Percentiles rank a stretch among this genome's conserved stretches.
Conservation (phyloP, 2,329 filamentous ascomycete genomes). For the Apiospora rasikravindrae region DNA sequence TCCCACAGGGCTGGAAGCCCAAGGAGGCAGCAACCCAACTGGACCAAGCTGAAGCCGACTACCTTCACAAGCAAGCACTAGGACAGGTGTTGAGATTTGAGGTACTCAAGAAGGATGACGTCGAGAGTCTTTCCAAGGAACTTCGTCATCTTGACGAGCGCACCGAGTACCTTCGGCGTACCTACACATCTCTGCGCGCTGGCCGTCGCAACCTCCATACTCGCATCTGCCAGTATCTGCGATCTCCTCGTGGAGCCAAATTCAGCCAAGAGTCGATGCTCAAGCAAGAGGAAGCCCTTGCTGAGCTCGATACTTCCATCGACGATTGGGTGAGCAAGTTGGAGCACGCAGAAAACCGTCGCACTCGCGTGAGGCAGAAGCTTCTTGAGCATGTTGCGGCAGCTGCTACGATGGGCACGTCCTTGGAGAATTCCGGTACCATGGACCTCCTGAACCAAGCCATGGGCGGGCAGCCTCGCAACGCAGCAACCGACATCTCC, state of each 20-base stretch:
- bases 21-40: conserved; percentile 57
- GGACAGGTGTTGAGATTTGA: conserved; percentile 69
- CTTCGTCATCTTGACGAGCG: conserved; percentile 77
- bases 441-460: conserved; percentile 49
- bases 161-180: conserved; percentile 78
- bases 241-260: conserved; percentile 70
- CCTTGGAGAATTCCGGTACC: conserved; percentile 35
- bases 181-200: conserved; percentile 75
- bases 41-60: conserved; percentile 52
- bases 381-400: conserved; percentile 82
- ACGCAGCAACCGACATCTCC: conserved; percentile 49
- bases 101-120: conserved; percentile 65
- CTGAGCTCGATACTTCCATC: conserved; percentile 77
- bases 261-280: conserved; percentile 78
- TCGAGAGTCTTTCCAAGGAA: conserved; percentile 72
- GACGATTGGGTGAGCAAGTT: conserved; percentile 82
- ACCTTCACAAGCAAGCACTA: conserved; percentile 64
- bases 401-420: conserved; percentile 59
- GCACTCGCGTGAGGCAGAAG: conserved; percentile 77
- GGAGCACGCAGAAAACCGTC: conserved; percentile 80
- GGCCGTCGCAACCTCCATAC: conserved; percentile 78
- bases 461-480: conserved; percentile 45
- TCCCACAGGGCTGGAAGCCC: conserved; percentile 64
- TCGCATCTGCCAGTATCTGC: conserved; percentile 78
- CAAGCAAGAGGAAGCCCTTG: conserved; percentile 79